Evolutionary conservation across 345 rosid species (phyloP), one percentile per base, ranked within the genome.

Genomic region (Gossypium australe): DNA sequence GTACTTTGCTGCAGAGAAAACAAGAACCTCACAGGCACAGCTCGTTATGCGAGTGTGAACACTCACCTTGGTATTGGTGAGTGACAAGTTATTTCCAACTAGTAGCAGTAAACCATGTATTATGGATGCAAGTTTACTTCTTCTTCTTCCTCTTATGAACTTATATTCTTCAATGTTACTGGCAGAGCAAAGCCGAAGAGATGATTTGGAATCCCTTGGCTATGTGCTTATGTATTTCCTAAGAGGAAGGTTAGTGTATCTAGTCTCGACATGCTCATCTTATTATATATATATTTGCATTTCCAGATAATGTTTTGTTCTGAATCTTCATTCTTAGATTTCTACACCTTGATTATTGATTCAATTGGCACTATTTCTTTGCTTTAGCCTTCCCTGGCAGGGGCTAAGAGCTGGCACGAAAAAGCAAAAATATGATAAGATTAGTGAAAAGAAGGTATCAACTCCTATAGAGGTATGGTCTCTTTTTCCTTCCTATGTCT

Each of bases 201-300:
- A 91, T 88, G 97, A 92, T 90, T 80, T 92, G 76, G 97, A 91
- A 81, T 92, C 97, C 65, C 89, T 92, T 78, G 97, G 97, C 81
- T 92, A 92, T 59, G 93, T 92, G 71, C 94, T 92, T 72, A 88
- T 91, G 97, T 89, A 91, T 85, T 89, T 89, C 73, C 81, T 92
- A 27, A 87, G 89, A 83, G 97, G 97, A 90, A 92, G 97, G 97
- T 92, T 60, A 76, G 70, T 67, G n/a, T 78, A 61, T 71, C 9
- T 51, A 58, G 67, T 63, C 45, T 63, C 60, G 24, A 18, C 43
- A 60, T 24, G n/a, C 71, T 70, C 43, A 16, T 57, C 51, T 58
- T 59, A 47, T 29, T 38, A 29, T 12, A 38, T 48, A 79, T 47
- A 4, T 47, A 13, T 27, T 17, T 63, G 64, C 68, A 22, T 51